Percentiles rank a stretch among this genome's conserved stretches.
phyloP scores from a whole-genome alignment of 2,329 filamentous ascomycete genomes.

The Ophiostoma montium region DNA sequence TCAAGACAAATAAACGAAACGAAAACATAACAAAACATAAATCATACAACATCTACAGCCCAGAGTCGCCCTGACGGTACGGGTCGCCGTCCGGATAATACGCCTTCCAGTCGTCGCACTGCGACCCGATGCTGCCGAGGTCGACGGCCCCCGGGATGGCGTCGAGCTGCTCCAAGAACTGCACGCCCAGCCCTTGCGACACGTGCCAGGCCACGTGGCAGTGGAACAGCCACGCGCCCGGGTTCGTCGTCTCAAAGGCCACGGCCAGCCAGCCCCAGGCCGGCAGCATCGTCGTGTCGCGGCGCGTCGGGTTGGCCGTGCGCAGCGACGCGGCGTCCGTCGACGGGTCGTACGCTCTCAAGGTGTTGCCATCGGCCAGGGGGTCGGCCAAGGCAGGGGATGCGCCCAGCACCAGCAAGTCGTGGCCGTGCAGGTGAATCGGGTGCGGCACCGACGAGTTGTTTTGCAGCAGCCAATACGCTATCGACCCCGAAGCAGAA shows the following conservation, averaged over 20 bases:
- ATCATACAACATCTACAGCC: slow-evolving; percentile 3
- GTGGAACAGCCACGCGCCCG: slow-evolving; percentile 34
- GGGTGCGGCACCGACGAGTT: slow-evolving; percentile 18
- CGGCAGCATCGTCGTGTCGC: slow-evolving; percentile 33
- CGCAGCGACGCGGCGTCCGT: slow-evolving; percentile 20
- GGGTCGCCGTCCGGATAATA: slow-evolving; percentile 12
- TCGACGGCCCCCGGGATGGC: slow-evolving; percentile 9
- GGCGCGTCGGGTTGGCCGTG: slow-evolving; percentile 28
- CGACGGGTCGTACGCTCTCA: slow-evolving; percentile 16
- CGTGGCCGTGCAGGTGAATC: slow-evolving; percentile 23
- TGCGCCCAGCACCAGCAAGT: slow-evolving; percentile 21
- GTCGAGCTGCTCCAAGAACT: slow-evolving; percentile 30
- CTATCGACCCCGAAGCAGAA: too few relatives aligned
- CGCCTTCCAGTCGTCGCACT: slow-evolving; percentile 9
- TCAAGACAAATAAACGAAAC: too few relatives aligned
- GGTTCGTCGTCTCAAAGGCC: slow-evolving; percentile 35
- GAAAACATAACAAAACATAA: background rate
- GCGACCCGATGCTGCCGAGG: slow-evolving; percentile 1
- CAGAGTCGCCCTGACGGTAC: slow-evolving; percentile 9
- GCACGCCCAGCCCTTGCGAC: slow-evolving; percentile 32
- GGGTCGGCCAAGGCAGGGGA: slow-evolving; percentile 14
- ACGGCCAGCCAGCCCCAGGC: slow-evolving; percentile 31
- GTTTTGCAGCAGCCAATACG: slow-evolving; percentile 23
- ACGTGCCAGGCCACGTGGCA: slow-evolving; percentile 39
- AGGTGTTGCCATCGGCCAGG: slow-evolving; percentile 6